Evolutionary conservation across 768 basidiomycete genomes (phyloP), one percentile per base, ranked within the genome.

Genomic region (Pilatotrama ljubarskyi): DNA sequence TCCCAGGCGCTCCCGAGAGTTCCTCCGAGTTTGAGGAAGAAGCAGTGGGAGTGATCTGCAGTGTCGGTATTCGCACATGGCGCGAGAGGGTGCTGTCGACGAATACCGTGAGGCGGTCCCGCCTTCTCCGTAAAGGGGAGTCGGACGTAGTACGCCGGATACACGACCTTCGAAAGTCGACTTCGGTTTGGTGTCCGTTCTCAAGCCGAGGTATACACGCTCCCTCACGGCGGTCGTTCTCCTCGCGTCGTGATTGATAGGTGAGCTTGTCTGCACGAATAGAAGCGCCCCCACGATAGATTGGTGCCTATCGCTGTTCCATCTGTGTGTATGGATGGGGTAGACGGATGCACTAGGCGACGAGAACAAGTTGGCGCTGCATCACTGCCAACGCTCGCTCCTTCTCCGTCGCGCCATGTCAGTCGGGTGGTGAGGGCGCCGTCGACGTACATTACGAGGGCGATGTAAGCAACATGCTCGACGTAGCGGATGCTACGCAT

Each of bases 1-100:
- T 57, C 55, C 48, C 55, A 57, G 24, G 55, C 18, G 25, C 17
- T 42, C 26, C 43, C 55, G 26, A 50, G 47, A 25, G 38, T 41
- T 49, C 7, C 24, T 24, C 46, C 44, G 37, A 42, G 24, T 47
- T 15, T 22, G 41, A 6, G 10, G 35, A 6, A 18, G 18, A 22
- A 47, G 26, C 20, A 35, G 50, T 35, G 55, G 13, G 37, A 35
- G 25, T 8, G 47, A 42, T 42, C 47, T 49, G 38, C 47, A 24
- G 55, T 32, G 18, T 26, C 8, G 29, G 24, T 8, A 35, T 40
- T 57, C 55, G 38, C 47, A 57, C 48, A 20, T 25, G 25, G 22
- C 26, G 26, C 47, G 47, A 42, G 55, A 48, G 17, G 9, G n/a
- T n/a, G n/a, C 10, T 42, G 37, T 8, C 37, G 37, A 41, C 24